Evolutionary conservation across 495 filamentous ascomycete genomes (phyloP), one percentile per base, ranked within the genome.

Genomic region (Gamarada debralockiae): DNA sequence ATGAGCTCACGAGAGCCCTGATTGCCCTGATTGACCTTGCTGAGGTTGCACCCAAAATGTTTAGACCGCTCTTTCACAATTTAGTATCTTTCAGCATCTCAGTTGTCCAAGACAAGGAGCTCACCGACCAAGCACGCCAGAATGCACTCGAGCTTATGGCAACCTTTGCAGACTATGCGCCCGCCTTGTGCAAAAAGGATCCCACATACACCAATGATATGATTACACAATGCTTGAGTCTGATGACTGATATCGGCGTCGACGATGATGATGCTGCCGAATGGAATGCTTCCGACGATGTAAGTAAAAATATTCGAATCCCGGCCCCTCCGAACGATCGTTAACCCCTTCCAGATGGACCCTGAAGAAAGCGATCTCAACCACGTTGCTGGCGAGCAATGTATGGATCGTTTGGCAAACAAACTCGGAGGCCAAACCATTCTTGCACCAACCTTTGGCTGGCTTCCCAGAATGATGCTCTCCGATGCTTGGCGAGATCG

Each of bases 211-310:
- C 92, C 7, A 80, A 77, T 46, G 89, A 96, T 56, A 99, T 99
- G 95, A 92, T 99, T 59, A 97, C 91, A 0, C 95, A 99, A 69
- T 99, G 95, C 65, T 73, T 99, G 57, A 97, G 93, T 58, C 70
- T 99, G 61, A 97, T 99, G 95, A 99, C 95, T n/a, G 95, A 99
- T 68, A 84, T 99, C 55, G 95, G 92, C 31, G 75, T 81, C 47
- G 95, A 97, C 55, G 95, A 99, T 57, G 92, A 99, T 27, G 88
- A 97, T 76, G 95, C 92, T 5, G 73, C 80, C 12, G 95, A 97
- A 59, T 99, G 95, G 95, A 87, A 96, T 58, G 77, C 80, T 4
- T 87, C 87, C 24, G 93, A 99, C 60, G 95, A 99, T 75, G 85
- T 90, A 69, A 64, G 86, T 74, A 39, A 5, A 10, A 10, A 14